Percentiles rank a stretch among this genome's conserved stretches.
These are phyloP conservation scores for Candida easanensis DNA, from an alignment of 805 yeast genomes.

Conservation along the genomic window DNA sequence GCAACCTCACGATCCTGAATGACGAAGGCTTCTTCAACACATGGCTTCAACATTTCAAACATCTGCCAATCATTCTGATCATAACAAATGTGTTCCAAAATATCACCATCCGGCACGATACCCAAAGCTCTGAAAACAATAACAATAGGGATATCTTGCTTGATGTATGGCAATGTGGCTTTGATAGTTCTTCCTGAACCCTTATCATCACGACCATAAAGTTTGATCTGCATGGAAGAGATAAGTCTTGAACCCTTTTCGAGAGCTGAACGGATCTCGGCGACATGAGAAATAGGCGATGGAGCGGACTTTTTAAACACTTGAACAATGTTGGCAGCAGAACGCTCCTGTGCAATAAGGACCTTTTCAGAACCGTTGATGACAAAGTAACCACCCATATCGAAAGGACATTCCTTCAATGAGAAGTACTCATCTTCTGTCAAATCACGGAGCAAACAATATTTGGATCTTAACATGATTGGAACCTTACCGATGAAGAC, in stretches of 20 bases:
- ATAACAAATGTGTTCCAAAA: conserved; percentile 95
- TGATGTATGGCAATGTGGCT: conserved; percentile 94
- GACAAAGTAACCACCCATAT: conserved; percentile 99
- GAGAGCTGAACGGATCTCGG: conserved; percentile 94
- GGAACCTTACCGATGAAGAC: conserved; percentile 97
- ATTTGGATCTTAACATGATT: conserved; percentile 94
- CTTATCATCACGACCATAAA: conserved; percentile 78
- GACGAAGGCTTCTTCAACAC: conserved; percentile 98
- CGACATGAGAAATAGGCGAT: conserved; percentile 92
- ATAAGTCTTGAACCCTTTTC: conserved; percentile 97
- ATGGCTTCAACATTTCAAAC: conserved; percentile 98
- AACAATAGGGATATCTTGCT: conserved; percentile 95
- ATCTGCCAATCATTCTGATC: conserved; percentile 99
- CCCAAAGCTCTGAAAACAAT: conserved; percentile 97
- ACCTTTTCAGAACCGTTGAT: conserved; percentile 99
- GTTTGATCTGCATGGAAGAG: conserved; percentile 89
- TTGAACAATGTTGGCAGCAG: conserved; percentile 98
- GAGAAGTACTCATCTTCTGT: conserved; percentile 93
- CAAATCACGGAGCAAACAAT: conserved; percentile 86
- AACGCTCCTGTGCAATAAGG: conserved; percentile 96
- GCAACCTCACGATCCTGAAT: conserved; percentile 98
- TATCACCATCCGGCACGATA: conserved; percentile 98
- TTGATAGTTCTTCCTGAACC: conserved; percentile 82
- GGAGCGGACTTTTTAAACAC: conserved; percentile 98
- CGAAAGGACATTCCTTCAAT: conserved; percentile 97